phyloP scores from a whole-genome alignment of 2,329 filamentous ascomycete species.

The Tolypocladium tundrense region DNA sequence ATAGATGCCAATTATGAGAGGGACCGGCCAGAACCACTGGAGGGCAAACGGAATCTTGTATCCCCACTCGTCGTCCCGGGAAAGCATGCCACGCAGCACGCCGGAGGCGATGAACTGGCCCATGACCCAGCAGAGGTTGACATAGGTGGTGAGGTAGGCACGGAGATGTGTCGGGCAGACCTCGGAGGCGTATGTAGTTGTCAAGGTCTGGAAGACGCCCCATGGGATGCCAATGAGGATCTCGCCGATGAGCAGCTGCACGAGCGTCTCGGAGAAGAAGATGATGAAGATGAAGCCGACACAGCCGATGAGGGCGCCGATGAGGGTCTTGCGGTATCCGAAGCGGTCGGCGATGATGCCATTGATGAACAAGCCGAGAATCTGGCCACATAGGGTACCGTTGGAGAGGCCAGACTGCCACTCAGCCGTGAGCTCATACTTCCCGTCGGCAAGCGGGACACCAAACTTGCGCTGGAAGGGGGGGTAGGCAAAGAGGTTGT shows the following conservation, averaged over 20 bases:
- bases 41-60: conserved; percentile 38
- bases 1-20: conserved; percentile 29
- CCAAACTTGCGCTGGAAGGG: conserved; percentile 31
- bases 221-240: conserved; percentile 37
- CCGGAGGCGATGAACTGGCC: conserved; percentile 36
- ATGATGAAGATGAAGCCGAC: conserved; percentile 35
- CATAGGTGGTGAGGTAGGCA: conserved; percentile 37
- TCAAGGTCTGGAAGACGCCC: conserved; percentile 35
- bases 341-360: conserved; percentile 36
- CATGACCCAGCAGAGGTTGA: conserved; percentile 40
- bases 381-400: conserved; percentile 35
- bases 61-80: conserved; percentile 27
- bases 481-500: conserved; percentile 29
- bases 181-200: conserved; percentile 38
- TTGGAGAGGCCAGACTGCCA: conserved; percentile 44
- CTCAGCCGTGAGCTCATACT: conserved; percentile 34
- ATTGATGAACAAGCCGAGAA: conserved; percentile 38
- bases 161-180: conserved; percentile 33
- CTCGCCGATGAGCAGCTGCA: conserved; percentile 32
- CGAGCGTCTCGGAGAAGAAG: conserved; percentile 33
- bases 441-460: conserved; percentile 19
- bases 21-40: conserved; percentile 39
- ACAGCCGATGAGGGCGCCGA: conserved; percentile 28
- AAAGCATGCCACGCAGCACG: conserved; percentile 29
- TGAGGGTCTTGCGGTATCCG: conserved; percentile 37